phyloP scores from a whole-genome alignment of 441 rosid species.

The Populus hybrid region DNA sequence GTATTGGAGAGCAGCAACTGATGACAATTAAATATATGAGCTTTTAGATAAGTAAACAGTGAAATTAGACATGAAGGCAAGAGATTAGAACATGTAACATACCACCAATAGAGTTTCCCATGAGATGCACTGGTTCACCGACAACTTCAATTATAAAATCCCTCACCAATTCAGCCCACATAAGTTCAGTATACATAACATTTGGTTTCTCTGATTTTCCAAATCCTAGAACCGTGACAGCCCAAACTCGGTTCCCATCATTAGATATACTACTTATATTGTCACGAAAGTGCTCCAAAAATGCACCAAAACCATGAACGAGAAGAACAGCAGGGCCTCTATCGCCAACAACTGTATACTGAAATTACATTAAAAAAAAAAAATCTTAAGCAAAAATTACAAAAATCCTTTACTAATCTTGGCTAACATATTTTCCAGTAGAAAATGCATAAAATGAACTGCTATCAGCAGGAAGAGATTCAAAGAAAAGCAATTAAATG shows the following conservation, averaged over 20 bases:
- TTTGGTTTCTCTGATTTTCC: constrained; percentile 96
- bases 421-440: neutral
- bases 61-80: neutral
- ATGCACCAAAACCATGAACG: constrained; percentile 97
- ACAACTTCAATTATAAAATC: constrained; percentile 78
- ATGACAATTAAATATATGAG: constrained; percentile 3
- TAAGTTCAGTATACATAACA: constrained; percentile 68
- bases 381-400: neutral
- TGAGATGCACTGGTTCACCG: constrained; percentile 76
- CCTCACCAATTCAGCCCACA: constrained; percentile 86
- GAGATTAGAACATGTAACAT: constrained; percentile 21
- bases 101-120: constrained; percentile 97
- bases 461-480: neutral
- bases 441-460: neutral
- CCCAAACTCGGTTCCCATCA: constrained; percentile 66
- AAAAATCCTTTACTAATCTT: too few species aligned
- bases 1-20: neutral
- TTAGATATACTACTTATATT: constrained; percentile 52
- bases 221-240: constrained; percentile 75
- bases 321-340: constrained; percentile 76
- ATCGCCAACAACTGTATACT: constrained; percentile 67
- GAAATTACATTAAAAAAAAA: constrained; percentile 23
- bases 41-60: neutral
- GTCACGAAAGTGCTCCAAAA: constrained; percentile 83
- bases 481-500: constrained; percentile 3